These are phyloP conservation scores for Pyronema omphalodes DNA, from an alignment of 495 filamentous ascomycete species.

Conservation along the genomic window DNA sequence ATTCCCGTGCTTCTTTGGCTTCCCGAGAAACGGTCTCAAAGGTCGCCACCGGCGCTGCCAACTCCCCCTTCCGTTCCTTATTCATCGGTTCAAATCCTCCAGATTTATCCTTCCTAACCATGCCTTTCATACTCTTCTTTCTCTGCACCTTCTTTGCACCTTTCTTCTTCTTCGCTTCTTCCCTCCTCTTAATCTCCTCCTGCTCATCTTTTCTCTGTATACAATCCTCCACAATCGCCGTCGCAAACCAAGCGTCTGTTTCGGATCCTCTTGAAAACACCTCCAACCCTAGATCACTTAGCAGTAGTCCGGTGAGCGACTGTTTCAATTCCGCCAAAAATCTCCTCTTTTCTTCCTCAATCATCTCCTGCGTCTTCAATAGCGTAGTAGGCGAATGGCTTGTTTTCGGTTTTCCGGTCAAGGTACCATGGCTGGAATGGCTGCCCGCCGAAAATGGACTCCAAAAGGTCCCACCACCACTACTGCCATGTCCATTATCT, in stretches of 20 bases:
- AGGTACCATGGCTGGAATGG: slow-evolving; percentile 40
- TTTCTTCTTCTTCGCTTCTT: slow-evolving; percentile 24
- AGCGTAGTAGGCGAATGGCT: slow-evolving; percentile 20
- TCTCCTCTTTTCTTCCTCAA: slow-evolving; percentile 34
- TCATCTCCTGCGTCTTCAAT: slow-evolving; percentile 19
- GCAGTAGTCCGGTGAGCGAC: slow-evolving; percentile 60
- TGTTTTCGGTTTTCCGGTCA: slow-evolving; percentile 26
- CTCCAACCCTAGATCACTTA: slow-evolving; percentile 75
- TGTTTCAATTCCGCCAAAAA: slow-evolving; percentile 66
- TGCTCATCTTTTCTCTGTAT: slow-evolving; percentile 57
- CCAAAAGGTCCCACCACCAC: slow-evolving; percentile 47
- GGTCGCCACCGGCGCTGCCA: slow-evolving; percentile 31
- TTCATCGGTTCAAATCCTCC: slow-evolving; percentile 24
- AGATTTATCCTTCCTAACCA: slow-evolving; percentile 22
- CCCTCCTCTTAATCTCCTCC: slow-evolving; percentile 29
- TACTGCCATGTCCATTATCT: slow-evolving; percentile 26
- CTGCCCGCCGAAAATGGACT: slow-evolving; percentile 48
- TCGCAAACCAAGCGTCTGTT: slow-evolving; percentile 78
- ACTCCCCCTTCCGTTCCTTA: slow-evolving; percentile 28
- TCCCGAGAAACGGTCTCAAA: slow-evolving; percentile 28
- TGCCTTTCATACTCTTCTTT: slow-evolving; percentile 35
- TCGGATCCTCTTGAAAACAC: slow-evolving; percentile 77
- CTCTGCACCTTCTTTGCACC: slow-evolving; percentile 38
- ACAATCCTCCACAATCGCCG: slow-evolving; percentile 54
- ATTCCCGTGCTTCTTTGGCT: no score